Conservation (phyloP, 768 basidiomycete species). For the Boletus subparvulus region DNA sequence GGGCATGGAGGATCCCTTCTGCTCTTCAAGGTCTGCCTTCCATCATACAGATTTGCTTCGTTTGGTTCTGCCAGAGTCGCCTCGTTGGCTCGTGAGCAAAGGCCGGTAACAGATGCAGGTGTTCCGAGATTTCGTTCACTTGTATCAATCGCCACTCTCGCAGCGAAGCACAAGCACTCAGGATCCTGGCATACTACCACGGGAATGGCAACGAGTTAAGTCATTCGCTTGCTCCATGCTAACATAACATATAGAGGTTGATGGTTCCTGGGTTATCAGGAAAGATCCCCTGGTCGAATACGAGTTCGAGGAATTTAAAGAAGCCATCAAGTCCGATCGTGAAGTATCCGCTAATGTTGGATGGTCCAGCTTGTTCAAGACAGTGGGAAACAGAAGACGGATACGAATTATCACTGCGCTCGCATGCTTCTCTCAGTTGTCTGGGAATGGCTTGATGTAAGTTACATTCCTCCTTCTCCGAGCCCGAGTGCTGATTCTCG, state of each 20-base stretch:
- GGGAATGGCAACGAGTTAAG: conserved; percentile 38
- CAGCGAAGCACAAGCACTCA: conserved; percentile 35
- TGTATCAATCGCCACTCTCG: not conserved
- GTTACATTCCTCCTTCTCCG: not conserved
- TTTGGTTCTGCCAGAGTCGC: conserved; percentile 38
- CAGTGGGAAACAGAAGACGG: conserved; percentile 53
- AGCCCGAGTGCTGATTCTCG: not conserved
- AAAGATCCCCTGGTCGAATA: conserved; percentile 33
- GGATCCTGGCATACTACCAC: conserved; percentile 41
- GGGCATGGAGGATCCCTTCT: conserved; percentile 21
- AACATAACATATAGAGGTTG: not conserved
- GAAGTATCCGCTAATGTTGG: conserved; percentile 42
- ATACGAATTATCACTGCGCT: conserved; percentile 38
- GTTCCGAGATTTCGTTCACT: not conserved
- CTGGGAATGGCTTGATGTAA: conserved; percentile 47
- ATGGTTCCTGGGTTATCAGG: not conserved
- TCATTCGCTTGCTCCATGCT: not conserved
- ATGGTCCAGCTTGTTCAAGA: conserved; percentile 46
- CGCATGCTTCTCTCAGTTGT: conserved; percentile 61
- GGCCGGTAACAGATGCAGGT: conserved; percentile 19
- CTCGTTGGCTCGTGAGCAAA: conserved; percentile 39
- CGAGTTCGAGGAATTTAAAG: conserved; percentile 65
- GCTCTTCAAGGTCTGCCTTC: conserved; percentile 13
- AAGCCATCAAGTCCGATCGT: conserved; percentile 47
- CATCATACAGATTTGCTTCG: conserved; percentile 11